These are phyloP conservation scores for Leccinum uliginosum DNA, from an alignment of 768 basidiomycete genomes.

Conservation along the genomic window DNA sequence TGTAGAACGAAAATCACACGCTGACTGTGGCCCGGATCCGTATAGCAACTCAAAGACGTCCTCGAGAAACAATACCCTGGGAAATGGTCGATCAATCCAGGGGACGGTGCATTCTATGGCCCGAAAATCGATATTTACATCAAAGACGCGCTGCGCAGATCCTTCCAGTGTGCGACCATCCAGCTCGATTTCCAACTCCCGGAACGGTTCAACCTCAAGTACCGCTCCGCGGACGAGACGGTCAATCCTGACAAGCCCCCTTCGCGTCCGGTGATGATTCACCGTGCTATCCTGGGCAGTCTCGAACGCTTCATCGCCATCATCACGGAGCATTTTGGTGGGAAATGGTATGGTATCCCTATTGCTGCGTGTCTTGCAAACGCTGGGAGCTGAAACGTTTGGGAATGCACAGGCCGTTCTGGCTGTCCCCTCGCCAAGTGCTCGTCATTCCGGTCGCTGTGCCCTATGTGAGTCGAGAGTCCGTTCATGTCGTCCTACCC, in stretches of 20 bases:
- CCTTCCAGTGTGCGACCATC: slow-evolving; percentile 98
- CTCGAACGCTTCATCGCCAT: slow-evolving; percentile 96
- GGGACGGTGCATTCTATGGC: slow-evolving; percentile 99
- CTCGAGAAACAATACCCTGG: slow-evolving; percentile 85
- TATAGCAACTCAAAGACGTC: slow-evolving; percentile 76
- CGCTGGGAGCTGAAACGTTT: not conserved
- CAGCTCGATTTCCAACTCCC: slow-evolving; percentile 99
- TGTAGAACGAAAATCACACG: not conserved
- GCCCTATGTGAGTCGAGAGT: slow-evolving; percentile 63
- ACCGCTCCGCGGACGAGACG: slow-evolving; percentile 65
- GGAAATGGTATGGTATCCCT: slow-evolving; percentile 75
- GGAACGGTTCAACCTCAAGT: slow-evolving; percentile 92
- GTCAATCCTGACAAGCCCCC: slow-evolving; percentile 51
- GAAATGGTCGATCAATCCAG: slow-evolving; percentile 89
- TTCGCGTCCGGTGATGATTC: slow-evolving; percentile 92
- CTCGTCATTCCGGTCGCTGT: slow-evolving; percentile 90
- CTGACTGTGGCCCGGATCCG: slow-evolving; percentile 3
- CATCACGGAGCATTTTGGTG: slow-evolving; percentile 94
- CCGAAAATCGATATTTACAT: slow-evolving; percentile 99
- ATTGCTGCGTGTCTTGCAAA: not conserved
- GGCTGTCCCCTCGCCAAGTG: slow-evolving; percentile 95
- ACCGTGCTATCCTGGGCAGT: slow-evolving; percentile 92
- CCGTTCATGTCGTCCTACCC: not conserved
- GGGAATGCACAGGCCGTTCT: slow-evolving; percentile 75
- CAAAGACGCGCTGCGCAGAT: slow-evolving; percentile 84